Conservation (phyloP, 2,329 filamentous ascomycete genomes). For the Ophiosphaerella herpotricha region DNA sequence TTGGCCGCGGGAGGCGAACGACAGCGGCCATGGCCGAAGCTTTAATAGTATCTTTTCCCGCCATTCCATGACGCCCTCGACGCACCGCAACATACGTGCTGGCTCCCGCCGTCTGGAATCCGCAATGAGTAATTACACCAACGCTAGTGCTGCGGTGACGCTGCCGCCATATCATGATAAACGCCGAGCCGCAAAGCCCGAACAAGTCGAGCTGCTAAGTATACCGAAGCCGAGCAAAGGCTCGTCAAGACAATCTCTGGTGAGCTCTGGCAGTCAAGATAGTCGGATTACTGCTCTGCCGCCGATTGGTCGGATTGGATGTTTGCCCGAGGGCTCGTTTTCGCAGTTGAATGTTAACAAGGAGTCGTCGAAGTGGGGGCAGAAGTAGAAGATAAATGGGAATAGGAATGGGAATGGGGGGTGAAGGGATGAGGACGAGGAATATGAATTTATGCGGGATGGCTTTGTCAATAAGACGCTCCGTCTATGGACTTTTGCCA, state of each 20-base stretch:
- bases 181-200: not conserved
- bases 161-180: conserved; percentile 5
- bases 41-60: conserved; percentile 12
- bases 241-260: not conserved
- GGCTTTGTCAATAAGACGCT: no score
- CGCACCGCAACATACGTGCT: conserved; percentile 3
- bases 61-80: conserved; percentile 3
- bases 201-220: not conserved
- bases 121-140: conserved; percentile 15
- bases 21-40: conserved; percentile 5
- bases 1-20: conserved; percentile 3
- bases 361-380: not conserved
- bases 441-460: no score
- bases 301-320: conserved; percentile 2
- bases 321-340: conserved; percentile 5
- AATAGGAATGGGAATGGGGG: no score
- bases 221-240: not conserved
- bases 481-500: no score
- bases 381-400: not conserved
- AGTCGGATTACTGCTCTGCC: conserved; percentile 1
- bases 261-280: not conserved
- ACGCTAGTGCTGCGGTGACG: conserved; percentile 7
- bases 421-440: no score
- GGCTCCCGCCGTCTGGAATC: conserved; percentile 10
- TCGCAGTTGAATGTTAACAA: conserved; percentile 1